Percentiles rank a stretch among this genome's conserved stretches.
phyloP scores from a whole-genome alignment of 179 eudicot species.

The Silene noctiflora region DNA sequence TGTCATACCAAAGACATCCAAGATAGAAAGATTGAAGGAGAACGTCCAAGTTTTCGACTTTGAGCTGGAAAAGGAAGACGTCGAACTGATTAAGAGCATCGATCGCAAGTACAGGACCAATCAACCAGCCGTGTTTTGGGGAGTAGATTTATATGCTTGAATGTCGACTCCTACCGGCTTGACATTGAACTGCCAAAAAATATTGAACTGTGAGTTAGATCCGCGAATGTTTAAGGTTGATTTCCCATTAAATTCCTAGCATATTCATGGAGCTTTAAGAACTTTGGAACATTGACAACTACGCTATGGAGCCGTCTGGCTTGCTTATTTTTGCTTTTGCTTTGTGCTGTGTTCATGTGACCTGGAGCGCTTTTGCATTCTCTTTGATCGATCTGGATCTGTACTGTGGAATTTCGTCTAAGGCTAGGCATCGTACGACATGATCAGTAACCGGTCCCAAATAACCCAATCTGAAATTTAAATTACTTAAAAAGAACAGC shows the following conservation, averaged over 20 bases:
- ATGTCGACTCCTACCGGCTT: neutral
- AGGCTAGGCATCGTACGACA: too few species aligned
- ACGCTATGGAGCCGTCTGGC: neutral
- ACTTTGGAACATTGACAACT: neutral
- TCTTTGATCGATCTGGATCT: constrained; percentile 1
- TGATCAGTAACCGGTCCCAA: too few species aligned
- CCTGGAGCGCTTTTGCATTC: neutral
- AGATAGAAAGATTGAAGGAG: constrained; percentile 67
- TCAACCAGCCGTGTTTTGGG: constrained; percentile 88
- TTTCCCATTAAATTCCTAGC: neutral
- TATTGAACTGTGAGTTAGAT: neutral
- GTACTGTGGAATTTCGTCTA: neutral
- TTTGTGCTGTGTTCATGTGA: neutral
- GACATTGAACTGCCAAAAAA: neutral
- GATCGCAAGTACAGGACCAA: constrained; percentile 75
- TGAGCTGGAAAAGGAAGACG: constrained; percentile 70
- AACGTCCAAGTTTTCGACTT: constrained; percentile 67
- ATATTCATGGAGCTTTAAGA: neutral
- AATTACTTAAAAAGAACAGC: too few species aligned
- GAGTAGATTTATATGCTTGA: constrained; percentile 58
- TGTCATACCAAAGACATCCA: constrained; percentile 86
- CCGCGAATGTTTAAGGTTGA: neutral
- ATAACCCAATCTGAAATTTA: too few species aligned
- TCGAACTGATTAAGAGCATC: constrained; percentile 61
- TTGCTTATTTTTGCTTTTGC: neutral